Evolutionary conservation across 768 basidiomycete genomes (phyloP), one percentile per base, ranked within the genome.

Genomic region (Amanita jacksonii): DNA sequence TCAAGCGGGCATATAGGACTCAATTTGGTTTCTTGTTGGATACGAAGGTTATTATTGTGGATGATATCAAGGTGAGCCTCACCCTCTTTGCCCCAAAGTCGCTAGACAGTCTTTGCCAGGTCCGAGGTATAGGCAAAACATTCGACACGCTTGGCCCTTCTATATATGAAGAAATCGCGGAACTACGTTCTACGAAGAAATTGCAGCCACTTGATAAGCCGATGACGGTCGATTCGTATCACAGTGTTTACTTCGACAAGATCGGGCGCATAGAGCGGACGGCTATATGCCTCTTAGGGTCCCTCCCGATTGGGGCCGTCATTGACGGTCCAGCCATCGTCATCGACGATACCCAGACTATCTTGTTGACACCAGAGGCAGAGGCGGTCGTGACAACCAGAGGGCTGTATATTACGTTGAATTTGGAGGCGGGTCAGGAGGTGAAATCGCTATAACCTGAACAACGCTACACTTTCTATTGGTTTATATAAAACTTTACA

Each of bases 41-140:
- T 50, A 79, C 75, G 31, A 90, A 89, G 67, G 66, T 68, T 23
- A 71, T 96, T 53, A 78, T 89, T 44, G 86, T 96, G 8, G 93
- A 96, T 57, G 93, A 94, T 63, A 67, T 96, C 66, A 91, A 92
- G 72, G 86, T 80, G n/a, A n/a, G n/a, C n/a, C n/a, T n/a, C n/a
- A n/a, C n/a, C n/a, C n/a, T n/a, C n/a, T 38, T 15, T 54, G 42
- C 10, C 18, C 5, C 38, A 24, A 12, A 8, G 19, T 43, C 35
- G 12, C 38, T n/a, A 13, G 13, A 19, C 1, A 27, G 8, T 44
- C 34, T 35, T 37, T 27, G n/a, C 22, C 50, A 85, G 78, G 86
- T 91, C 5, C 85, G 87, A 37, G 91, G 89, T 3, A 84, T 89
- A 31, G 91, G 93, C 36, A 90, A 90, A 65, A 91, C 89, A 4